Conservation (phyloP, 768 basidiomycete genomes). For the Paxillus involutus region DNA sequence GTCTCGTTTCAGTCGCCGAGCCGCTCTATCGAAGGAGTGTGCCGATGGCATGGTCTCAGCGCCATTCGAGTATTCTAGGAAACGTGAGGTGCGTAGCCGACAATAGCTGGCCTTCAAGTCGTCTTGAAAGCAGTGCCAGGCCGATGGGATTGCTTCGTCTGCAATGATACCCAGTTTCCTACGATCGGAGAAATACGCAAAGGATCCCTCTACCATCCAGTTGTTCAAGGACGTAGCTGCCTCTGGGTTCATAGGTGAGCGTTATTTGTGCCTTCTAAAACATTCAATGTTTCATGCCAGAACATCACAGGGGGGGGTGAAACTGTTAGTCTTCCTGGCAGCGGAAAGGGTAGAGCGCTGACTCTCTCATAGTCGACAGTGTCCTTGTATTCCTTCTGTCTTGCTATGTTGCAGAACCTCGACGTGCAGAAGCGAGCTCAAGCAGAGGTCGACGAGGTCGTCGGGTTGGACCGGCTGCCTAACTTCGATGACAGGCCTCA, state of each 20-base stretch:
- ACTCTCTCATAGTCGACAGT: neutral
- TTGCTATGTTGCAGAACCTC: conserved; percentile 2
- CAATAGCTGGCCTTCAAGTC: no score
- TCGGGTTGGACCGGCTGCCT: conserved; percentile 6
- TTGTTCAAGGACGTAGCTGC: neutral
- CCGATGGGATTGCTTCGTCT: conserved; percentile 1
- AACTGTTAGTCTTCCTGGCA: neutral
- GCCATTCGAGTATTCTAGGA: neutral
- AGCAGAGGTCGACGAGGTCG: conserved; percentile 3
- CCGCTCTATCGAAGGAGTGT: neutral
- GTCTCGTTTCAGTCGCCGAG: conserved; percentile 29
- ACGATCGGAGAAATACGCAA: neutral
- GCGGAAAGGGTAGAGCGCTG: neutral
- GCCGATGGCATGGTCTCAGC: neutral
- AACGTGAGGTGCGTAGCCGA: neutral
- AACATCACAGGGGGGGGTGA: neutral
- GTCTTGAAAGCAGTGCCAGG: neutral
- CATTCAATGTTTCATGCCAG: neutral
- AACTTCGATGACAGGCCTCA: neutral
- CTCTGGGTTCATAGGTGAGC: neutral
- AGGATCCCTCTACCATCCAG: conserved; percentile 6
- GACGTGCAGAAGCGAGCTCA: conserved; percentile 1
- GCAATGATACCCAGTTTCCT: conserved; percentile 4
- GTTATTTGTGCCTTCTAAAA: neutral
- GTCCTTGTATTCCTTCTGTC: neutral